Conservation (phyloP, 306 rosid genomes). For the Rosa chinensis region DNA sequence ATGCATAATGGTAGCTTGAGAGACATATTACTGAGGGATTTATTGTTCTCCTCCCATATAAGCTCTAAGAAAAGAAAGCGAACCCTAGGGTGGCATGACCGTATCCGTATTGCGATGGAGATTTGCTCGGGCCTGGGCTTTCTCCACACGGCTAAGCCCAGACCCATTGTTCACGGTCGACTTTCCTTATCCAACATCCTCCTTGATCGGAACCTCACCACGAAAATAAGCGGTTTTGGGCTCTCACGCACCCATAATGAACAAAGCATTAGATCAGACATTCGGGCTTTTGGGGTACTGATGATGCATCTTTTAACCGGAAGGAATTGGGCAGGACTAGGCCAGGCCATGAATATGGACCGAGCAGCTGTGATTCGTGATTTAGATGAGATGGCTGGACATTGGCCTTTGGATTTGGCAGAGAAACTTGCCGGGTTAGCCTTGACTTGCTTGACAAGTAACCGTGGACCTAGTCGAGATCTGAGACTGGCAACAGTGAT, state of each 20-base stretch:
- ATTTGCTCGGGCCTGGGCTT: slow-evolving; percentile 67
- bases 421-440: slow-evolving; percentile 50
- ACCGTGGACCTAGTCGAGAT: slow-evolving; percentile 36
- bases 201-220: slow-evolving; percentile 68
- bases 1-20: slow-evolving; percentile 78
- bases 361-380: slow-evolving; percentile 35
- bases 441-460: slow-evolving; percentile 43
- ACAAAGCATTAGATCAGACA: slow-evolving; percentile 34
- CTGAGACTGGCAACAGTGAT: slow-evolving; percentile 43
- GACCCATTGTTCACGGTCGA: slow-evolving; percentile 54
- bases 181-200: slow-evolving; percentile 53
- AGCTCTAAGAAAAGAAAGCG: slow-evolving; percentile 43
- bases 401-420: slow-evolving; percentile 73
- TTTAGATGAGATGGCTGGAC: slow-evolving; percentile 66
- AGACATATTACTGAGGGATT: slow-evolving; percentile 44
- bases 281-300: slow-evolving; percentile 53
- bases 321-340: slow-evolving; percentile 59
- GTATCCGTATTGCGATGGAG: slow-evolving; percentile 57
- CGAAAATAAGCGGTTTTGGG: slow-evolving; percentile 61
- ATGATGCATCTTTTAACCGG: slow-evolving; percentile 60
- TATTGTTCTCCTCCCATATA: slow-evolving; percentile 39
- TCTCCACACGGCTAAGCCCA: slow-evolving; percentile 46
- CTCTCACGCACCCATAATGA: slow-evolving; percentile 23
- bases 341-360: slow-evolving; percentile 45
- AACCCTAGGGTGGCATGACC: slow-evolving; percentile 66